These are phyloP conservation scores for Herpetospermum pedunculosum DNA, from an alignment of 306 rosid species.

Conservation along the genomic window DNA sequence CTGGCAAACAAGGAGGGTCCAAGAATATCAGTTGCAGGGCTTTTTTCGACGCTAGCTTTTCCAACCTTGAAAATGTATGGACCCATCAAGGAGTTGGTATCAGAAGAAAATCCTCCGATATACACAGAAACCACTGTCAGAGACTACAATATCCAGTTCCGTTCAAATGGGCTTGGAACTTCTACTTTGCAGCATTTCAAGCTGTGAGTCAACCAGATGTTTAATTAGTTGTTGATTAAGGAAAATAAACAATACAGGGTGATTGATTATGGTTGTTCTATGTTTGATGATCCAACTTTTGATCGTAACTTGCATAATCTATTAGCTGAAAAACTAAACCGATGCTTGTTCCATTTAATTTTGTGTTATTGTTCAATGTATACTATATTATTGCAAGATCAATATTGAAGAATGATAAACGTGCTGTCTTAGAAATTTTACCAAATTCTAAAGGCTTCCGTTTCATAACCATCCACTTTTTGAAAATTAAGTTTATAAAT, in stretches of 20 bases:
- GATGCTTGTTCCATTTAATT: too few species aligned
- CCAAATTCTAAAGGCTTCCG: too few species aligned
- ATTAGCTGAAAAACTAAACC: too few species aligned
- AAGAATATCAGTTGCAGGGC: constrained; percentile 7
- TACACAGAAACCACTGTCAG: constrained; percentile 1
- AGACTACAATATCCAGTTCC: not conserved
- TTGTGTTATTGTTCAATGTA: too few species aligned
- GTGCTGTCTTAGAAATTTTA: too few species aligned
- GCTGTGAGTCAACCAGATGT: not conserved
- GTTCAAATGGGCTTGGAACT: not conserved
- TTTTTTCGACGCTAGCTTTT: not conserved
- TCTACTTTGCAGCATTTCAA: not conserved
- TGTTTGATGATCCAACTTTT: too few species aligned
- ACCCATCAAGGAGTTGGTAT: constrained; percentile 4
- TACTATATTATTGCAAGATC: too few species aligned
- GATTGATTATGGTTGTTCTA: not conserved
- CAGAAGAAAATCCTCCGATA: not conserved
- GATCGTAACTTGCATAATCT: too few species aligned
- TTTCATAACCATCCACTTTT: too few species aligned
- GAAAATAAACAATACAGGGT: too few species aligned
- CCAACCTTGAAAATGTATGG: not conserved
- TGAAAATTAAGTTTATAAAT: too few species aligned
- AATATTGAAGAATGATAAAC: too few species aligned
- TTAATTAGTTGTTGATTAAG: not conserved
- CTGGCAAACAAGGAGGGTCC: constrained; percentile 4